phyloP scores from a whole-genome alignment of 768 basidiomycete genomes.

The Russula sp. region DNA sequence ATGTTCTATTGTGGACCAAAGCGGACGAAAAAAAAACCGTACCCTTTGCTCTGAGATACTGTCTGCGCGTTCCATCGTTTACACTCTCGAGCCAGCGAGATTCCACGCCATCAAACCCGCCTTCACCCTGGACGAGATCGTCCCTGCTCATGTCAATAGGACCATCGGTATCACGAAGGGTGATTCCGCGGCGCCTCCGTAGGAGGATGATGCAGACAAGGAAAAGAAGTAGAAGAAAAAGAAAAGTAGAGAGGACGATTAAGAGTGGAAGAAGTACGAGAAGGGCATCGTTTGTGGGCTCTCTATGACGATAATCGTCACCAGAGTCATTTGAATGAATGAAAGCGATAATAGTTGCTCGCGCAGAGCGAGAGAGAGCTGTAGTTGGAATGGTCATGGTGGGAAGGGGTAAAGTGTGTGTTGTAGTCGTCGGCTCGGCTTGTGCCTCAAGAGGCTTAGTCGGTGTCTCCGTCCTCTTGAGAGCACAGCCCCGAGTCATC shows the following conservation, averaged over 20 bases:
- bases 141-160: conserved; percentile 91
- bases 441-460: no score
- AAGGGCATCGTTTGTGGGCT: conserved; percentile 53
- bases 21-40: conserved; percentile 25
- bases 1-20: conserved; percentile 2
- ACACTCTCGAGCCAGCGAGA: conserved; percentile 88
- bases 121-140: conserved; percentile 85
- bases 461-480: no score
- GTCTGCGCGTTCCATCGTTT: conserved; percentile 54
- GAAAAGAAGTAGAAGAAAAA: conserved; percentile 89
- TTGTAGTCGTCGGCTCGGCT: no score
- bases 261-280: conserved; percentile 89
- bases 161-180: conserved; percentile 80
- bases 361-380: background rate
- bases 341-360: background rate
- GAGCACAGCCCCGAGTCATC: no score
- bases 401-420: background rate
- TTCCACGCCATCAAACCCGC: conserved; percentile 90
- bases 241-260: conserved; percentile 87
- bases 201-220: conserved; percentile 85
- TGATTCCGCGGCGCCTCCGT: conserved; percentile 68
- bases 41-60: conserved; percentile 89
- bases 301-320: conserved; percentile 20
- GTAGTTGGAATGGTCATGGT: background rate
- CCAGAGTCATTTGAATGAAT: background rate